Conservation (phyloP, 1,284 basidiomycete genomes). For the Takashimella tepidaria region DNA sequence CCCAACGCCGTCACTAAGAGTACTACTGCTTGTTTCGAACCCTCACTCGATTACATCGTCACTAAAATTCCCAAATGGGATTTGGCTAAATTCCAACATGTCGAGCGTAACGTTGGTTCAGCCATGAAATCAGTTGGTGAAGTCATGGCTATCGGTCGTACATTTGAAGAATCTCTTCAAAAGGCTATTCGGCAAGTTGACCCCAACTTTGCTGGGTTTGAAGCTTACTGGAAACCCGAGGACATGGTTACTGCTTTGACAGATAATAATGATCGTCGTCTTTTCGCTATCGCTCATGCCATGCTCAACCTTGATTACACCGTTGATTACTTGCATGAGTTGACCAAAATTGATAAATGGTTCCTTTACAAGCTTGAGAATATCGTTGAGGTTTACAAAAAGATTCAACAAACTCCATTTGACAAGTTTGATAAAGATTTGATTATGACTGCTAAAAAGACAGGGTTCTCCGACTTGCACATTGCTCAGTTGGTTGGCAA, state of each 20-base stretch:
- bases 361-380: conserved; percentile 94
- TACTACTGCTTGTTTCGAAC: conserved; percentile 98
- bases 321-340: conserved; percentile 81
- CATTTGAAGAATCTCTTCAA: conserved; percentile 97
- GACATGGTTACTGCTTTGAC: conserved; percentile 74
- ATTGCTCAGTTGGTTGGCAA: conserved; percentile 71
- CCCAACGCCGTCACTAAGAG: conserved; percentile 99
- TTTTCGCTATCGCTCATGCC: conserved; percentile 96
- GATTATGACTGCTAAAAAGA: conserved; percentile 75
- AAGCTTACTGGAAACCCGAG: conserved; percentile 62
- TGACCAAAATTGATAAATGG: conserved; percentile 99
- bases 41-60: conserved; percentile 98
- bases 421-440: conserved; percentile 60
- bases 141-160: conserved; percentile 99
- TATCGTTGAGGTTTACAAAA: conserved; percentile 71
- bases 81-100: conserved; percentile 93
- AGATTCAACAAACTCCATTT: conserved; percentile 65
- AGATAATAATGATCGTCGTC: conserved; percentile 68
- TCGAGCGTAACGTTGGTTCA: conserved; percentile 91
- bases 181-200: conserved; percentile 98
- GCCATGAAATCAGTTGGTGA: conserved; percentile 99
- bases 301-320: conserved; percentile 81
- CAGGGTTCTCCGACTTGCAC: conserved; percentile 92
- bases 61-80: conserved; percentile 99
- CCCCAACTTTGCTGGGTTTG: conserved; percentile 66